A percentile compares a stretch with the other conserved stretches of the same genome.
These are phyloP conservation scores for Leccinum pallidistipes DNA, from an alignment of 1,284 basidiomycete species.

Conservation along the genomic window DNA sequence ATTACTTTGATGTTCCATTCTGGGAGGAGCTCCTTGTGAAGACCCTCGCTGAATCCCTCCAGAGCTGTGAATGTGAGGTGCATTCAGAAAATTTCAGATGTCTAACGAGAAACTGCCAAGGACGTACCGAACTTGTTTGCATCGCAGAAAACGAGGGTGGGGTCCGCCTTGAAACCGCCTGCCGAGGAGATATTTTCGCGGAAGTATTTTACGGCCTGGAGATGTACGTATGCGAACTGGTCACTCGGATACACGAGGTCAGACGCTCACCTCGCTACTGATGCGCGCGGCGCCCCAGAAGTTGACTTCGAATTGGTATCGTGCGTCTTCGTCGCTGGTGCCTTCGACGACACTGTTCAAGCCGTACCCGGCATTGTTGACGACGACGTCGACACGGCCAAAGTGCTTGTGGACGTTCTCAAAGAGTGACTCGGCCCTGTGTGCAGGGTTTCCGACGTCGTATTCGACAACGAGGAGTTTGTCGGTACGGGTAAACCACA, in stretches of 20 bases:
- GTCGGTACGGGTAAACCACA: slow-evolving; percentile 15
- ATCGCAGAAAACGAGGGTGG: slow-evolving; percentile 23
- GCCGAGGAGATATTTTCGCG: slow-evolving; percentile 24
- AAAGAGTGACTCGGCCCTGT: slow-evolving; percentile 35
- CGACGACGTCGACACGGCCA: slow-evolving; percentile 46
- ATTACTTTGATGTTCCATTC: slow-evolving; percentile 29
- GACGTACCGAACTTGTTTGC: slow-evolving; percentile 28
- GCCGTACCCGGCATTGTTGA: slow-evolving; percentile 43
- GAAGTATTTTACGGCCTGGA: slow-evolving; percentile 25
- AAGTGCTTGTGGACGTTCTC: slow-evolving; percentile 34
- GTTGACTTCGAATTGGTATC: slow-evolving; percentile 37
- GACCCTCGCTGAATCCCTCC: slow-evolving; percentile 25
- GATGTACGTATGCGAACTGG: neutral
- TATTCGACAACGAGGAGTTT: slow-evolving; percentile 23
- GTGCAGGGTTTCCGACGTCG: slow-evolving; percentile 22
- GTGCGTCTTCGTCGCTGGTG: slow-evolving; percentile 29
- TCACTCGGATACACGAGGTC: neutral
- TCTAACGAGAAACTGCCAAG: neutral
- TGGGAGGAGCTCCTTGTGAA: slow-evolving; percentile 21
- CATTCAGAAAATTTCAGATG: neutral
- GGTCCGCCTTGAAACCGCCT: slow-evolving; percentile 20
- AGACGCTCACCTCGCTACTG: slow-evolving; percentile 22
- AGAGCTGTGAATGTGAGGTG: slow-evolving; percentile 12
- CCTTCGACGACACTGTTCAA: slow-evolving; percentile 28
- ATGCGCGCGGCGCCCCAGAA: slow-evolving; percentile 40